phyloP scores from a whole-genome alignment of 2,329 filamentous ascomycete species.

The Akanthomyces muscarius region DNA sequence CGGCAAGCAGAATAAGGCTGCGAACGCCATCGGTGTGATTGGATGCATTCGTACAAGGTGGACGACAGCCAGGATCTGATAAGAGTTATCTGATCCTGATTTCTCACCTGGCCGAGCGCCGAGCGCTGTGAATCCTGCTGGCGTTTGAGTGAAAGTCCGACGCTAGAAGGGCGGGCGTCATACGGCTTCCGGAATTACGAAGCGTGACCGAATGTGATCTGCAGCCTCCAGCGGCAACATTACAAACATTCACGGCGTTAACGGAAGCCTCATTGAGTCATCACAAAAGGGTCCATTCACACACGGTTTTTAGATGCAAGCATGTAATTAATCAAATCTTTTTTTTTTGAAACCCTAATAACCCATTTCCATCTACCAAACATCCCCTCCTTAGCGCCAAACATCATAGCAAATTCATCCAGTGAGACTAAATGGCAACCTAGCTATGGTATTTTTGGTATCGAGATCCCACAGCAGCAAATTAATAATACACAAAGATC shows the following conservation, averaged over 20 bases:
- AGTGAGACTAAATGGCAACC: background rate
- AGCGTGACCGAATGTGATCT: background rate
- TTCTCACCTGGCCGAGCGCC: background rate
- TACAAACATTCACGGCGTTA: background rate
- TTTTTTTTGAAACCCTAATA: background rate
- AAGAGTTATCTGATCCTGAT: background rate
- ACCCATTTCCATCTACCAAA: background rate
- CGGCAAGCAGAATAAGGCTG: background rate
- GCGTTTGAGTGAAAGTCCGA: background rate
- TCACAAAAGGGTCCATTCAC: too few species aligned
- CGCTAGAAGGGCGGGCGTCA: background rate
- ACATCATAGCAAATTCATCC: background rate
- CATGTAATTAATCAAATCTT: background rate
- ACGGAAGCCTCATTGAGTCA: background rate
- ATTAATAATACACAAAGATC: background rate
- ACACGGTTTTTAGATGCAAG: background rate
- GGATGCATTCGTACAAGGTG: background rate
- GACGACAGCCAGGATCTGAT: background rate
- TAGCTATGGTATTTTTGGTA: background rate
- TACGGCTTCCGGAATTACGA: background rate
- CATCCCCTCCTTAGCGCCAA: background rate
- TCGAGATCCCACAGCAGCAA: background rate
- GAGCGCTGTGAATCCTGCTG: background rate
- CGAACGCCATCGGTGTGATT: background rate
- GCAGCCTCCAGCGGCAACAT: background rate